Percentiles rank a stretch among this genome's conserved stretches.
Evolutionary conservation across 257 asterid species (phyloP).

Genomic region (Mitragyna speciosa): DNA sequence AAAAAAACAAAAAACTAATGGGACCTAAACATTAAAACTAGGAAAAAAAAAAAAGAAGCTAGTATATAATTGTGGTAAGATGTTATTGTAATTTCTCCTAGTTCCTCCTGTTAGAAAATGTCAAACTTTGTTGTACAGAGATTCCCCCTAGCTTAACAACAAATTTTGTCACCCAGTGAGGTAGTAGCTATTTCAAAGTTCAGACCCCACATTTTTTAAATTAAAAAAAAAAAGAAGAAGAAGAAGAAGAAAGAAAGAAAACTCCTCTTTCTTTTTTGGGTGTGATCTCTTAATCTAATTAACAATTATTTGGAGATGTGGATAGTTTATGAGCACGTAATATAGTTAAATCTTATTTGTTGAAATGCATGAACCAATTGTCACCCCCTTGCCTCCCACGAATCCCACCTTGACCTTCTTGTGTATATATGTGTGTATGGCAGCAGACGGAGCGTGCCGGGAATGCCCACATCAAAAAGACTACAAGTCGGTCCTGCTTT

Average conservation of each 20-base stretch:
- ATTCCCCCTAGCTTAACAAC: not conserved
- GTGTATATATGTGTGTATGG: not conserved
- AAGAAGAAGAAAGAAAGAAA: too few species aligned
- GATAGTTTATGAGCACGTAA: not conserved
- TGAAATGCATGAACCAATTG: not conserved
- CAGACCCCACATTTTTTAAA: not conserved
- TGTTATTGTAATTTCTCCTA: not conserved
- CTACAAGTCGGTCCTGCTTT: not conserved
- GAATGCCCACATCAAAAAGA: not conserved
- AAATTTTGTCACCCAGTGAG: not conserved
- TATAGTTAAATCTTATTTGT: not conserved
- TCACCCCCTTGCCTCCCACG: not conserved
- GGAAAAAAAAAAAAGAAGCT: too few species aligned
- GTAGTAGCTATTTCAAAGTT: not conserved
- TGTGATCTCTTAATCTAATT: not conserved
- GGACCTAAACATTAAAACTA: too few species aligned
- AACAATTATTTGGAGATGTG: not conserved
- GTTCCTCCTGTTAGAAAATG: too few species aligned
- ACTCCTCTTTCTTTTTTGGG: too few species aligned
- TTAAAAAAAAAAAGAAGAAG: not conserved
- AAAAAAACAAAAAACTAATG: too few species aligned
- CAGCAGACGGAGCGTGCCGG: not conserved
- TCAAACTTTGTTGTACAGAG: not conserved
- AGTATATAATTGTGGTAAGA: too few species aligned
- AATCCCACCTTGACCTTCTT: not conserved